Conservation (phyloP, 768 basidiomycete species). For the Stropharia rugosoannulata region DNA sequence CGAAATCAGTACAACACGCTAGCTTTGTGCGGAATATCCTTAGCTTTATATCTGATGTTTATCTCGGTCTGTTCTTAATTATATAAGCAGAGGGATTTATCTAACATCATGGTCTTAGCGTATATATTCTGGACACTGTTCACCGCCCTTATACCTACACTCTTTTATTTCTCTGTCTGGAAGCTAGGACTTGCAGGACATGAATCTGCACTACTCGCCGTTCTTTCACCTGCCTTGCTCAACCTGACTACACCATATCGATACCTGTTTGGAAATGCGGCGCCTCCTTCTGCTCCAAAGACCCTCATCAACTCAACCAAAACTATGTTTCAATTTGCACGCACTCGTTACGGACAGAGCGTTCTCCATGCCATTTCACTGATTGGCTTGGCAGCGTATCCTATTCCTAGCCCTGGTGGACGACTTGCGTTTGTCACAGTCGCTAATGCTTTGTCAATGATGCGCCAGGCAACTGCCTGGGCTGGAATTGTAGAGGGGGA, state of each 20-base stretch:
- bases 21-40: neutral
- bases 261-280: conserved; percentile 11
- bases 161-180: conserved; percentile 95
- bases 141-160: conserved; percentile 72
- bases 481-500: conserved; percentile 28
- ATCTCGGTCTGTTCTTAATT: conserved; percentile 51
- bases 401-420: conserved; percentile 46
- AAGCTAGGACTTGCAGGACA: conserved; percentile 82
- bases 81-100: conserved; percentile 9
- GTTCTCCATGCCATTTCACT: conserved; percentile 50
- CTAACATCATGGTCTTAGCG: conserved; percentile 37
- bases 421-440: conserved; percentile 56
- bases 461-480: conserved; percentile 58
- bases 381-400: conserved; percentile 53
- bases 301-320: neutral
- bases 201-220: conserved; percentile 71
- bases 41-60: conserved; percentile 41
- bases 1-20: neutral
- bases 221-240: conserved; percentile 69
- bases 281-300: neutral
- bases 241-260: conserved; percentile 32
- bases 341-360: conserved; percentile 47
- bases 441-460: conserved; percentile 48
- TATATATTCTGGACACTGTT: conserved; percentile 84
- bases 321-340: conserved; percentile 40